Conservation (phyloP, 768 basidiomycete genomes). For the Tylopilus intermedius region DNA sequence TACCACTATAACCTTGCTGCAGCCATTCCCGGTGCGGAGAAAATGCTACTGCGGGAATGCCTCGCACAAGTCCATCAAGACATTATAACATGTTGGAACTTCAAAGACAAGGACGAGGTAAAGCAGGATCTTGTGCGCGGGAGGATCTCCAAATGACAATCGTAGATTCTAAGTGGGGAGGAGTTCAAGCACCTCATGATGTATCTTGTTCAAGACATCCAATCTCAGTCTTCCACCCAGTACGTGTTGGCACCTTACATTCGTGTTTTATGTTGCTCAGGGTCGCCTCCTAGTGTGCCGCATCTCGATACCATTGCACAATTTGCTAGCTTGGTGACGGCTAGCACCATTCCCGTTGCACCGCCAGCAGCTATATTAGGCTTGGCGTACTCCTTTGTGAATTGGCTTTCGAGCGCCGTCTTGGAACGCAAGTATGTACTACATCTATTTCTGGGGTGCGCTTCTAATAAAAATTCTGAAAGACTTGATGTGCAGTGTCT, state of each 20-base stretch:
- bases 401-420: conserved; percentile 2
- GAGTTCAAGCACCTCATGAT: conserved; percentile 3
- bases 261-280: not conserved
- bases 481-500: conserved; percentile 2
- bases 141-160: not conserved
- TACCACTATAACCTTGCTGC: not conserved
- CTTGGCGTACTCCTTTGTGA: conserved; percentile 2
- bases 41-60: conserved; percentile 1
- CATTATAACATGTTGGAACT: conserved; percentile 7
- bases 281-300: not conserved
- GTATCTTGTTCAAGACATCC: conserved; percentile 3
- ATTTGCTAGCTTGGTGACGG: conserved; percentile 1
- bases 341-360: not conserved
- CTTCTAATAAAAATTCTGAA: not conserved
- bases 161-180: conserved; percentile 1
- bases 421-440: not conserved
- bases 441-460: not conserved
- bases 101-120: not conserved
- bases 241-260: not conserved
- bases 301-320: not conserved
- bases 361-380: conserved; percentile 6
- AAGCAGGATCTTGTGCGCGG: not conserved
- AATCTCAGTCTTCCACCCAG: not conserved
- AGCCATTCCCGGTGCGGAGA: not conserved
- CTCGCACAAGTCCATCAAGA: conserved; percentile 5